phyloP scores from a whole-genome alignment of 129 eudicot genomes.

The Silybum marianum region DNA sequence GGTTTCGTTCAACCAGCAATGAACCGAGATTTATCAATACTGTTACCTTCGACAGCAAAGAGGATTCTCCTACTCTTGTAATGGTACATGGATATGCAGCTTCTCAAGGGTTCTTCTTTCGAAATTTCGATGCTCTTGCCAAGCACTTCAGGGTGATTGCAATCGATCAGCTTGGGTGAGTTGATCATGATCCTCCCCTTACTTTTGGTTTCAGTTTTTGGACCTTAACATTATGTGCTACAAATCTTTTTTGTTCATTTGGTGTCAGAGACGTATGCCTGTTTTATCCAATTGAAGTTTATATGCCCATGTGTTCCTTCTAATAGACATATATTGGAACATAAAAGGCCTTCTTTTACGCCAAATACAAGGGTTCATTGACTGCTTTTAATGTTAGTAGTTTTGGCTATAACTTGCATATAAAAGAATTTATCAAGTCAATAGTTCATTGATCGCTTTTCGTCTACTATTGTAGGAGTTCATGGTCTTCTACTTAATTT shows the following conservation, averaged over 20 bases:
- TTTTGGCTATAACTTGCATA: background rate
- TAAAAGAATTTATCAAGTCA: background rate
- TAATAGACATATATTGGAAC: background rate
- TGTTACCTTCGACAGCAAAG: conserved; percentile 79
- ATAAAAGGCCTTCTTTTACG: background rate
- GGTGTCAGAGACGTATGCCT: background rate
- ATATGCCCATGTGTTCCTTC: background rate
- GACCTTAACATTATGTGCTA: background rate
- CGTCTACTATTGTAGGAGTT: background rate
- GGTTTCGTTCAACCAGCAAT: conserved; percentile 86
- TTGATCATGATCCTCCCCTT: background rate
- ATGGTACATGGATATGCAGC: conserved; percentile 98
- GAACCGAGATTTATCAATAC: conserved; percentile 87
- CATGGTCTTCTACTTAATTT: conserved; percentile 6
- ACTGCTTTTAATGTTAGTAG: conserved; percentile 1
- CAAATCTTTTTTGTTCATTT: background rate
- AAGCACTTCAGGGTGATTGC: conserved; percentile 81
- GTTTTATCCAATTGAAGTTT: conserved; percentile 5
- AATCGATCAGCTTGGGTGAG: conserved; percentile 96
- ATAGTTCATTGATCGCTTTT: background rate
- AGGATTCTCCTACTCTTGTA: conserved; percentile 81
- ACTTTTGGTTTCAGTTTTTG: background rate
- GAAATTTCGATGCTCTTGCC: conserved; percentile 92
- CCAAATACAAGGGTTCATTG: background rate
- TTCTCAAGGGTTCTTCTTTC: conserved; percentile 96